phyloP scores from a whole-genome alignment of 371 early-diverging fungal species.

The Caulochytrium protostelioides region DNA sequence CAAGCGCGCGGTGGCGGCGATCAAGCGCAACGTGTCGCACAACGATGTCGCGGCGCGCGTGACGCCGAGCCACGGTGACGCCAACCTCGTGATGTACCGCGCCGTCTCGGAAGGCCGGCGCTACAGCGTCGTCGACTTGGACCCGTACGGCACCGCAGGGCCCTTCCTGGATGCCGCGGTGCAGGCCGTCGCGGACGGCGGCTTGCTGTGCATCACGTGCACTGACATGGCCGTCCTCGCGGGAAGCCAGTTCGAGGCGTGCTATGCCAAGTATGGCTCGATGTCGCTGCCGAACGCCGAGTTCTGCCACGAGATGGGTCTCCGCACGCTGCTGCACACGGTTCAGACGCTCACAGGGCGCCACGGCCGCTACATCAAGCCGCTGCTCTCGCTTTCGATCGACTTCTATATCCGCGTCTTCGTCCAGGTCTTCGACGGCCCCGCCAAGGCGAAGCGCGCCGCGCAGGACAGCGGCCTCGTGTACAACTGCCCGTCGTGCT shows the following conservation, averaged over 20 bases:
- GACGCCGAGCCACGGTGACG: slow-evolving; percentile 62
- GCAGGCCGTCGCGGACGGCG: slow-evolving; percentile 79
- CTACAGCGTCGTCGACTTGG: slow-evolving; percentile 78
- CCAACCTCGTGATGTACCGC: slow-evolving; percentile 55
- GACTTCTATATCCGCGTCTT: slow-evolving; percentile 99
- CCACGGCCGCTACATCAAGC: slow-evolving; percentile 68
- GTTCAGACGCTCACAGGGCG: slow-evolving; percentile 72
- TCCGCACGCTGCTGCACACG: slow-evolving; percentile 76
- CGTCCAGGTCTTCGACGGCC: slow-evolving; percentile 72
- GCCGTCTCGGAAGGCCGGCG: slow-evolving; percentile 12
- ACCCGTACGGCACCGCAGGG: slow-evolving; percentile 97
- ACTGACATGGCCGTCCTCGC: slow-evolving; percentile 97
- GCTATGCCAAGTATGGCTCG: slow-evolving; percentile 91
- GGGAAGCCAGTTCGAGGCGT: slow-evolving; percentile 70
- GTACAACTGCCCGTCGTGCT: slow-evolving; percentile 69
- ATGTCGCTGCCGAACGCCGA: slow-evolving; percentile 57
- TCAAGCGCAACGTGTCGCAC: slow-evolving; percentile 62
- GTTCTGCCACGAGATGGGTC: slow-evolving; percentile 37
- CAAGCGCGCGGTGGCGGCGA: slow-evolving; percentile 70
- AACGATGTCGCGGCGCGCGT: slow-evolving; percentile 58
- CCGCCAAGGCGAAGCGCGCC: slow-evolving; percentile 46
- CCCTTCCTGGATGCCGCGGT: slow-evolving; percentile 95
- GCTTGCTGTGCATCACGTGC: slow-evolving; percentile 93
- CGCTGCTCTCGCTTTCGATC: slow-evolving; percentile 82
- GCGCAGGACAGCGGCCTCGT: slow-evolving; percentile 59